A percentile compares a stretch with the other conserved stretches of the same genome.
Conservation (phyloP, 768 basidiomycete genomes). For the Mycena venus region DNA sequence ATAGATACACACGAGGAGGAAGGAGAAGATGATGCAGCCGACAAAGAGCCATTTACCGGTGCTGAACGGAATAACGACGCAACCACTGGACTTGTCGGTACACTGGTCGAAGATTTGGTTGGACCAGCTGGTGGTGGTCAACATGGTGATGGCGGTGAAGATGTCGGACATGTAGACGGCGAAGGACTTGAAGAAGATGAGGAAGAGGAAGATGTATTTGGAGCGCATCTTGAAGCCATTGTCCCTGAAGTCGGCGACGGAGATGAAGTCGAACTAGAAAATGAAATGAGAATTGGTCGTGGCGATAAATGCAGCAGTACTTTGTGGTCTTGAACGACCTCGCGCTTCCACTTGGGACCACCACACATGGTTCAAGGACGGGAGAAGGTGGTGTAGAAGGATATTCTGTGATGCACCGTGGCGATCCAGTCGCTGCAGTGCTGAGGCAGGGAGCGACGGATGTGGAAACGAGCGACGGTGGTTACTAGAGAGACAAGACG, state of each 20-base stretch:
- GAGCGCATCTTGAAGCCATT: conserved; percentile 85
- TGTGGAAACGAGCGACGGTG: conserved; percentile 35
- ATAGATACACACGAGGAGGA: conserved; percentile 79
- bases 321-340: conserved; percentile 98
- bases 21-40: conserved; percentile 98
- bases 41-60: conserved; percentile 98
- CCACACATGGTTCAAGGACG: conserved; percentile 66
- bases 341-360: conserved; percentile 94
- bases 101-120: conserved; percentile 92
- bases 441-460: conserved; percentile 32
- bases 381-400: conserved; percentile 37
- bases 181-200: conserved; percentile 95
- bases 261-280: conserved; percentile 94
- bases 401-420: conserved; percentile 43
- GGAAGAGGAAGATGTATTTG: conserved; percentile 94
- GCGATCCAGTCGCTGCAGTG: conserved; percentile 67
- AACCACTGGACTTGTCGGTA: conserved; percentile 62
- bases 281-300: not conserved
- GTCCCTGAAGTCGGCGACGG: conserved; percentile 92
- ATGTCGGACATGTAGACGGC: conserved; percentile 98
- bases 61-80: conserved; percentile 88
- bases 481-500: not conserved
- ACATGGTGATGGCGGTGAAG: conserved; percentile 97
- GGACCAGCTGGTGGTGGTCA: conserved; percentile 91
- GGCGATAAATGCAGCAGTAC: conserved; percentile 55